Base-by-base conservation (phyloP, 1,284 basidiomycete species). In the Trichosporon ovoides region DNA sequence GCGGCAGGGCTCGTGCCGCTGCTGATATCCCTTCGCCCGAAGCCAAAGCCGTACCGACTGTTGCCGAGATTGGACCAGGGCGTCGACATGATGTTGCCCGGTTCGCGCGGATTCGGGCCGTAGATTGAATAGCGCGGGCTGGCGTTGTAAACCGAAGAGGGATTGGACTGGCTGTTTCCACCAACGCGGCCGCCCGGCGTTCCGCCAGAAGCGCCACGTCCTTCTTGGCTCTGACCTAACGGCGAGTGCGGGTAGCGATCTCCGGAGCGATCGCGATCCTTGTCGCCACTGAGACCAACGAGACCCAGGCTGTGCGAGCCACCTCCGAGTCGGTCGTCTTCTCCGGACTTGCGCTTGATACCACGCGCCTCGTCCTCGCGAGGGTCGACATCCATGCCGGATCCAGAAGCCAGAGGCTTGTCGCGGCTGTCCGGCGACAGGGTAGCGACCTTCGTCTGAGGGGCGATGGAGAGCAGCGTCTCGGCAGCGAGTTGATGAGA, bases 401-500 rank as follows among this genome's bases (percentile, higher is more conserved):
- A 31, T 36, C 62, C 33, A 50, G 59, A 52, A 16, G 55, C 63
- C 18, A 56, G 59, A n/a, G 61, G 58, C 55, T 67, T 66, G 18
- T 66, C 65, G 11, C 65, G 59, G 36, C 64, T 66, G 20, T 71
- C 71, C 18, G 69, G 66, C 1, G 69, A 70, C 13, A 43, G 48
- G 3, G 56, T 52, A 5, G 61, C 55, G 7, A 56, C 61, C 51
- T 68, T 66, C 5, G 69, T 63, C n/a, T 63, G 60, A 2, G 76
- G 75, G 3, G 72, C 75, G 59, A 78, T 77, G 7, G 71, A 73
- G 7, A 78, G 64, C 9, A 78, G 64, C 1, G 76, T 71, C 58
- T 78, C 76, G 1, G 76, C 76, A 9, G 76, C 76, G 18, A 75
- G 69, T 62, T 78, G 76, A 54, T 77, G 74, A 7, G 73, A 75